Percentiles rank a stretch among this genome's conserved stretches.
phyloP scores from a whole-genome alignment of 345 rosid genomes.

The Euphorbia tirucalli region DNA sequence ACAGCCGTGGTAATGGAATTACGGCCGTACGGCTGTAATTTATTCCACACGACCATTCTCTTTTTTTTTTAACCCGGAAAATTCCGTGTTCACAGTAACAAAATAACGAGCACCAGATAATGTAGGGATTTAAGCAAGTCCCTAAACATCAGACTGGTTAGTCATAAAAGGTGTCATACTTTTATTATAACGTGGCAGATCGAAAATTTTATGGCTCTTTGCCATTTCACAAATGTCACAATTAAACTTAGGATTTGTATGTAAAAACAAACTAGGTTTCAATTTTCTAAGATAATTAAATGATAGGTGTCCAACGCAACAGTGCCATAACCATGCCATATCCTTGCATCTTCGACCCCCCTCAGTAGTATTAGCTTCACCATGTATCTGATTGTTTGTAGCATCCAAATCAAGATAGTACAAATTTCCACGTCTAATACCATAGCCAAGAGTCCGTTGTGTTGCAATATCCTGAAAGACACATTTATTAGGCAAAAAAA shows the following conservation, averaged over 20 bases:
- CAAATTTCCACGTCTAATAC: not conserved
- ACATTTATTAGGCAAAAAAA: not conserved
- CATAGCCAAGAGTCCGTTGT: conserved; percentile 2
- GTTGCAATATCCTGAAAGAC: not conserved
- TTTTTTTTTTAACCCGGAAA: too few relatives aligned
- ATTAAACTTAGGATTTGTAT: not conserved
- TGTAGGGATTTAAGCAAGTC: not conserved
- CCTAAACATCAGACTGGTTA: conserved; percentile 14
- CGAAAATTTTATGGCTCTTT: conserved; percentile 1
- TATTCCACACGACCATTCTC: too few relatives aligned
- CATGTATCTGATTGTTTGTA: not conserved
- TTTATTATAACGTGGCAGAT: conserved; percentile 1
- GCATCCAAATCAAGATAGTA: not conserved
- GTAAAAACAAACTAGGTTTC: conserved; percentile 3
- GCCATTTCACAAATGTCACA: conserved; percentile 10
- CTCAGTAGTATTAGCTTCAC: not conserved
- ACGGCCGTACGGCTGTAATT: too few relatives aligned
- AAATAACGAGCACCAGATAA: conserved; percentile 5
- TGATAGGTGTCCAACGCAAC: not conserved
- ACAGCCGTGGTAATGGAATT: too few relatives aligned
- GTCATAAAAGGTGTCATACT: not conserved
- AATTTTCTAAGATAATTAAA: not conserved
- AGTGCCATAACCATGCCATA: conserved; percentile 3
- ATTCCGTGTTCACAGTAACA: too few relatives aligned
- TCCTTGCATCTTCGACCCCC: not conserved